Base-by-base conservation (phyloP, 2,329 filamentous ascomycete genomes). In the Chalaropsis thielavioides region DNA sequence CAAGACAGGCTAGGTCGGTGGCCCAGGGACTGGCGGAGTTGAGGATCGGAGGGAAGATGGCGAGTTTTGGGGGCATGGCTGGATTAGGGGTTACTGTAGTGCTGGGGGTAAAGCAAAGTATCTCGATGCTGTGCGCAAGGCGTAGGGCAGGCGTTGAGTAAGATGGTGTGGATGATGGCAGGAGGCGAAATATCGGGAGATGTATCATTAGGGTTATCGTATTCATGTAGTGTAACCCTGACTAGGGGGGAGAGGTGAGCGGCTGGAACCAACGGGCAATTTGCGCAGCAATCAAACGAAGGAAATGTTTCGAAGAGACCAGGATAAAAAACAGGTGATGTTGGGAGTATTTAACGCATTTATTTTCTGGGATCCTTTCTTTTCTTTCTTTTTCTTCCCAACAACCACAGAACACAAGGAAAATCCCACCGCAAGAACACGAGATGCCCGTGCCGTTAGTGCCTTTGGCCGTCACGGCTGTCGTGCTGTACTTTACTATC, bases 11-110 rank as follows among this genome's bases (percentile, higher is more conserved):
- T 4, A 80, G 73, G 2, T 81, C 83, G 0, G 87, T 89, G 31
- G 88, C 87, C 88, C 88, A 91, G 0, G 88, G 88, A 61, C 83
- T 86, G 38, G 89, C 83, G 0, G 87, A 88, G 74, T 92, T 92
- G 68, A 91, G 76, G 6, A 92, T 76, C 0, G 87, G 86, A 0
- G 86, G 87, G 54, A 77, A 69, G 67, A 90, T 83, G 7, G 69
- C 62, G 10, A 87, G 72, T 68, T 67, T 63, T 0, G 68, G 68
- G 8, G 68, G 69, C 4, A 62, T 40, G 7, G 41, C 2, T 11
- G 41, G 8, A 3, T 8, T 4, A 8, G n/a, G 41, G 8, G 4
- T 8, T 4, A 8, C 8, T 6, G 35, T 38, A 10, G 35, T 38
- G 8, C 7, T 1, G 35, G 10, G 35, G 35, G 35, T 6, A 38